Evolutionary conservation across 176 grass and related monocot genomes (phyloP).

Genomic region (Leersia perrieri): DNA sequence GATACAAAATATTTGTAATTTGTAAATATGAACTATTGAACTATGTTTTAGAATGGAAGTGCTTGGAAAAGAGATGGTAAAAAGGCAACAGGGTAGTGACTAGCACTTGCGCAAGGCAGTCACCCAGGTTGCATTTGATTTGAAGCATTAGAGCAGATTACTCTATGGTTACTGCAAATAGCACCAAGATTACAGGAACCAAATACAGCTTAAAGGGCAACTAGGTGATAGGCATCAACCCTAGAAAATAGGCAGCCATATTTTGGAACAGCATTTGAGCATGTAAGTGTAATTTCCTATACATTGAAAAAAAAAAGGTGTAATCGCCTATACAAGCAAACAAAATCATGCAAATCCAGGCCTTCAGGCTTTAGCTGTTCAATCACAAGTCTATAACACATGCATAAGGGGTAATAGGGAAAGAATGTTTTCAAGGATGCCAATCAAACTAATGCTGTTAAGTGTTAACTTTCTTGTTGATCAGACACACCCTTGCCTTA

Average conservation of each 20-base stretch:
- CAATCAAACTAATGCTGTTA: background rate
- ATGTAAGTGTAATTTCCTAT: background rate
- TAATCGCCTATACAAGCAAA: background rate
- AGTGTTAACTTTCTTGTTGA: constrained; percentile 15
- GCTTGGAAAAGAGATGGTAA: background rate
- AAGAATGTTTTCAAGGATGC: background rate
- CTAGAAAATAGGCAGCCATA: background rate
- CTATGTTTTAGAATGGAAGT: background rate
- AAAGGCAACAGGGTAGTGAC: background rate
- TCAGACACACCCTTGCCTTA: background rate
- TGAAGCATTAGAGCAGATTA: background rate
- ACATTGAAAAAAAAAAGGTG: too few species aligned
- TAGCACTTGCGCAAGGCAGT: background rate
- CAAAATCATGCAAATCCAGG: constrained; percentile 17
- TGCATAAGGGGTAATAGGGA: background rate
- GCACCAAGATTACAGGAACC: background rate
- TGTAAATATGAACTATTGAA: background rate
- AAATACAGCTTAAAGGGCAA: background rate
- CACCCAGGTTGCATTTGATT: background rate
- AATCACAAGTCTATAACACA: background rate
- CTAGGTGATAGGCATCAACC: background rate
- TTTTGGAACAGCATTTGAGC: background rate
- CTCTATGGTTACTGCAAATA: background rate
- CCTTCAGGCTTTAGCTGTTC: background rate
- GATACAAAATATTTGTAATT: background rate